Base-by-base conservation (phyloP, 257 asterid species). In the Petunia axillaris region DNA sequence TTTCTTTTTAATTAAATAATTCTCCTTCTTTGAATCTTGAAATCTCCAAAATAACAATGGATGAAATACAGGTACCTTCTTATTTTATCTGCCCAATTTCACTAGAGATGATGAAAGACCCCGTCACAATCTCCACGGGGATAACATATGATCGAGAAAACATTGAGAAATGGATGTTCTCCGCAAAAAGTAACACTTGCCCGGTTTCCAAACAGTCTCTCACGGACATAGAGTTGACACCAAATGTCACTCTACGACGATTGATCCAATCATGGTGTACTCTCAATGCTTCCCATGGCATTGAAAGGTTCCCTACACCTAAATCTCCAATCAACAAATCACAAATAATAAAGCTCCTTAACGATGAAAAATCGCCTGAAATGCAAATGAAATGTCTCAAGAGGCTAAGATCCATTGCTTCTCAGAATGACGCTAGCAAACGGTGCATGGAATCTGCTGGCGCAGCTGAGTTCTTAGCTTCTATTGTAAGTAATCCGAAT, bases 261-360 rank as follows among this genome's bases (percentile, higher is more conserved):
- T 86, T 91, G 5, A 92, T 94, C 79, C 97, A 94, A 35, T 82
- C 97, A 0, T 94, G 98, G 98, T 92, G 97, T 87, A 82, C 93
- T 38, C 82, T 91, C 85, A 87, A 93, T 82, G 88, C 93, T 46
- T 66, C 89, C 3, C 54, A 85, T 11, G 93, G 90, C 48, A 76
- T 93, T 82, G 85, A 91, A 25, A 83, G 97, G 81, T 91, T 90
- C 36, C 97, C 98, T 4, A 94, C 97, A 0, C 98, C 98, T 0
- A 91, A 84, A 11, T 81, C 98, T 1, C 95, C 95, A 1, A 80
- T 82, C 67, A 90, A 83, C 83, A 88, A 85, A 67, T 11, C 89
- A 7, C 97, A 93, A 77, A 64, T 95, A 9, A 8, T 76, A 70
- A 90, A 89, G 76, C 89, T 93, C 55, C 82, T 95, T 44, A 80